Conservation (phyloP, 2,329 filamentous ascomycete genomes). For the Colletotrichum liriopes region DNA sequence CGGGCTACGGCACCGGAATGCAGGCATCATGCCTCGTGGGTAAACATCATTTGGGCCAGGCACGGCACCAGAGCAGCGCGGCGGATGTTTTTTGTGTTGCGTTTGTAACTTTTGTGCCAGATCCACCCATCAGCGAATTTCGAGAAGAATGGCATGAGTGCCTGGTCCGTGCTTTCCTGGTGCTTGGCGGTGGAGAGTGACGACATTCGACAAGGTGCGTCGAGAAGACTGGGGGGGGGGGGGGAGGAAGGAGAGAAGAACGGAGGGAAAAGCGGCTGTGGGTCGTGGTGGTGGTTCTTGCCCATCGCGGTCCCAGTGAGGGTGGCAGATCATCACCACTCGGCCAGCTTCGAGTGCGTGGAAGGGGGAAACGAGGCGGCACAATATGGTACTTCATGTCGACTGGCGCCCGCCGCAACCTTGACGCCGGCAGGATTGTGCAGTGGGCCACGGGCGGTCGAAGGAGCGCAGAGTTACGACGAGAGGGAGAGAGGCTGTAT, state of each 20-base stretch:
- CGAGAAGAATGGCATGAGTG: neutral
- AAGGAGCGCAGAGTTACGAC: no score
- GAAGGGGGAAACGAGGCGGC: neutral
- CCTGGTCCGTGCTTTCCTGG: constrained; percentile 15
- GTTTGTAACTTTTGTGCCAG: neutral
- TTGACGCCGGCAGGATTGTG: neutral
- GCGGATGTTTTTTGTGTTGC: neutral
- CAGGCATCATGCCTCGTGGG: constrained; percentile 36
- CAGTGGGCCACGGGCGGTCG: neutral
- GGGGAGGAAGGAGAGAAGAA: neutral
- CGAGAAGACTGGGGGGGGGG: neutral
- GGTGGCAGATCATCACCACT: neutral
- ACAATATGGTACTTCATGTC: no score
- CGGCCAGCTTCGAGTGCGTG: neutral
- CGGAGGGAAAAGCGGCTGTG: neutral
- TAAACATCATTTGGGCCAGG: constrained; percentile 19
- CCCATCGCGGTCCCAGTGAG: constrained; percentile 5
- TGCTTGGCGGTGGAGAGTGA: constrained; percentile 35
- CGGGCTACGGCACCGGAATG: constrained; percentile 25
- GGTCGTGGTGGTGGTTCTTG: neutral
- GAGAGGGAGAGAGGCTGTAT: neutral
- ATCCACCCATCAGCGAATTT: constrained; percentile 16
- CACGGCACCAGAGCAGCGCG: neutral
- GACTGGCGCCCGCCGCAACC: no score
- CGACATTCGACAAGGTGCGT: constrained; percentile 34